Base-by-base conservation (phyloP, 2,329 filamentous ascomycete species). In the Byssothecium circinans region DNA sequence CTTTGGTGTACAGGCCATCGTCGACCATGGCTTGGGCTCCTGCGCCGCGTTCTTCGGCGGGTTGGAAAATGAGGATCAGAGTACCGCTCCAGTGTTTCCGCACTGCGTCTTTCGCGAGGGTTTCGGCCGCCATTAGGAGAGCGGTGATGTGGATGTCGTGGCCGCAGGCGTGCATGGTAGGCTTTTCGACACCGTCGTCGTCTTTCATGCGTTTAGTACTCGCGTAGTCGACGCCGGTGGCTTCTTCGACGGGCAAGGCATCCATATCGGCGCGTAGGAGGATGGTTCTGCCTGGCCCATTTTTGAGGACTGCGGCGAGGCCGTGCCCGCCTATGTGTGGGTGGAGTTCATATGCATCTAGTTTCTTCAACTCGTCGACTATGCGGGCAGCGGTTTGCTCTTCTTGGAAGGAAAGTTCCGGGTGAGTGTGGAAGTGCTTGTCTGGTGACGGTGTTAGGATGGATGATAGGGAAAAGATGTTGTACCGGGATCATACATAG, bases 91-190 rank as follows among this genome's bases (percentile, higher is more conserved):
- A 89, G 19, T 39, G 20, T 25, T 23, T 10, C 29, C 12, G 6
- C 14, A 32, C 29, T 0, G 52, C 25, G 0, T 74, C 56, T n/a
- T 66, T 72, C 0, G 70, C 63, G 0, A 89, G 70, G 0, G 77
- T 70, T 17, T 78, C 72, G 0, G 81, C 76, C 0, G 80, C 78
- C 0, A 77, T 84, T 1, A 87, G 72, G 3, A 87, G 70, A 25
- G 73, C 71, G 0, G 81, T 76, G 20, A 86, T 80, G 60, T 88
- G 84, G 72, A 85, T 81, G 57, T 87, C 64, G 39, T 68, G 84
- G 0, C 84, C 85, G 62, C 84, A 87, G 18, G 83, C 84, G 64
- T 87, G 85, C 84, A 87, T 87, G 0, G 84, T 79, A 0, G 80
- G 78, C 43, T 78, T 77, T 44, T 75, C 69, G 0, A 71, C 62